These are phyloP conservation scores for Spergularia azorica DNA, from an alignment of 179 eudicot genomes.

Conservation along the genomic window DNA sequence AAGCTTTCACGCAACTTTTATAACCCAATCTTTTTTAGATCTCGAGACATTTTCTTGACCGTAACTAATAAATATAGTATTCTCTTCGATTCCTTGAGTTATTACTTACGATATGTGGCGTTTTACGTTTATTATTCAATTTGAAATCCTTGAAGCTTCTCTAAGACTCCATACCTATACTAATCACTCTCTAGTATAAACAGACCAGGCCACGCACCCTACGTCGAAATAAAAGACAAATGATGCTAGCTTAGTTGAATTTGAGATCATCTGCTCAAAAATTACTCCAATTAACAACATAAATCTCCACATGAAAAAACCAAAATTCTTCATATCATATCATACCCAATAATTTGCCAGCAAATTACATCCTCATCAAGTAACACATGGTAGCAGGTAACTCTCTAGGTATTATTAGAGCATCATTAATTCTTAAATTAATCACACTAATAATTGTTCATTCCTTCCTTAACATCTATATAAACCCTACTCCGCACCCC, in stretches of 20 bases:
- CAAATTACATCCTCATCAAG: neutral
- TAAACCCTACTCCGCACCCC: slow-evolving; percentile 2
- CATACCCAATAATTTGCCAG: neutral
- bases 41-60: too few relatives aligned
- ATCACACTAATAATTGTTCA: neutral
- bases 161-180: too few relatives aligned
- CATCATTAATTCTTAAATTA: neutral
- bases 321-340: neutral
- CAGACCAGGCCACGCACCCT: too few relatives aligned
- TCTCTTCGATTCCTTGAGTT: too few relatives aligned
- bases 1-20: too few relatives aligned
- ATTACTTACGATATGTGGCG: too few relatives aligned
- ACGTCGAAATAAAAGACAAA: neutral
- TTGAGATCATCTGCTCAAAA: neutral
- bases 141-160: too few relatives aligned
- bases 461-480: neutral
- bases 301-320: neutral
- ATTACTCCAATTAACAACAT: neutral
- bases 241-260: neutral
- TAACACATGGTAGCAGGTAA: slow-evolving; percentile 4
- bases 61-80: too few relatives aligned
- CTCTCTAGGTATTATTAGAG: neutral
- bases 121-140: too few relatives aligned
- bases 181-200: too few relatives aligned
- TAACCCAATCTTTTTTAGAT: too few relatives aligned